Evolutionary conservation across 2,329 filamentous ascomycete species (phyloP).

Genomic region (Verticillium dahliae): DNA sequence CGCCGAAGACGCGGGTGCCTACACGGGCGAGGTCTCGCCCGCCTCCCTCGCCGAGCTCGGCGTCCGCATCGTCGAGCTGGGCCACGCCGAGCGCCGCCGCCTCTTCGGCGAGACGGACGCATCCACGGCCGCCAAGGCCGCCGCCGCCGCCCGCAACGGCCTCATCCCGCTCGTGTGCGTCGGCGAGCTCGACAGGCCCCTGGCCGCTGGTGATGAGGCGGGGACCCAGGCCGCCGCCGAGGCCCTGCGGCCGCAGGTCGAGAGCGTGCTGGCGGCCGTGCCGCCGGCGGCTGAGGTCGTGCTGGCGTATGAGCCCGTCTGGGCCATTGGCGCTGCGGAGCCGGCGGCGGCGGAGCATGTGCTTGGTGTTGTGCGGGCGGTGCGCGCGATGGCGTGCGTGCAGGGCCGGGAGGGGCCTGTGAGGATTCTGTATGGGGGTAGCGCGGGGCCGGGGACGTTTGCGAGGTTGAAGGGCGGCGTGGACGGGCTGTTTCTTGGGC

Average conservation of each 20-base stretch:
- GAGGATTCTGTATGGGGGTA: conserved; percentile 75
- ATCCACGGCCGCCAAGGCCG: conserved; percentile 60
- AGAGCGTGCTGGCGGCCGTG: conserved; percentile 54
- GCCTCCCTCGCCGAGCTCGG: conserved; percentile 60
- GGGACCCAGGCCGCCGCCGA: conserved; percentile 52
- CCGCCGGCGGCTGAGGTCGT: conserved; percentile 61
- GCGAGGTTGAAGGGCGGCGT: conserved; percentile 59
- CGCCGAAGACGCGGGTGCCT: conserved; percentile 64
- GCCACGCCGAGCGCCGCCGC: conserved; percentile 70
- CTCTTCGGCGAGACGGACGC: conserved; percentile 71
- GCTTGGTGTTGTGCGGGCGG: conserved; percentile 58
- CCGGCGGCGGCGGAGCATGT: conserved; percentile 71
- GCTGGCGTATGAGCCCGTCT: conserved; percentile 82
- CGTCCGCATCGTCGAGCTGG: conserved; percentile 67
- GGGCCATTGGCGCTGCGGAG: conserved; percentile 73
- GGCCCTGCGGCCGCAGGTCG: conserved; percentile 62
- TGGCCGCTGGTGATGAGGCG: conserved; percentile 11
- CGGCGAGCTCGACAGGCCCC: conserved; percentile 54
- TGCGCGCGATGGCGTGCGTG: conserved; percentile 49
- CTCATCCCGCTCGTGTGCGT: conserved; percentile 76
- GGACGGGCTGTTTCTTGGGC: conserved; percentile 74
- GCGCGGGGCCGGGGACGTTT: conserved; percentile 74
- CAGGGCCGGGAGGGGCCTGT: conserved; percentile 46
- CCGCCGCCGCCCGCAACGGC: conserved; percentile 59
- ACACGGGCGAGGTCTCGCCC: conserved; percentile 73